Evolutionary conservation across 306 rosid genomes (phyloP), one percentile per base, ranked within the genome.

Genomic region (Cicer pinnatifidum): DNA sequence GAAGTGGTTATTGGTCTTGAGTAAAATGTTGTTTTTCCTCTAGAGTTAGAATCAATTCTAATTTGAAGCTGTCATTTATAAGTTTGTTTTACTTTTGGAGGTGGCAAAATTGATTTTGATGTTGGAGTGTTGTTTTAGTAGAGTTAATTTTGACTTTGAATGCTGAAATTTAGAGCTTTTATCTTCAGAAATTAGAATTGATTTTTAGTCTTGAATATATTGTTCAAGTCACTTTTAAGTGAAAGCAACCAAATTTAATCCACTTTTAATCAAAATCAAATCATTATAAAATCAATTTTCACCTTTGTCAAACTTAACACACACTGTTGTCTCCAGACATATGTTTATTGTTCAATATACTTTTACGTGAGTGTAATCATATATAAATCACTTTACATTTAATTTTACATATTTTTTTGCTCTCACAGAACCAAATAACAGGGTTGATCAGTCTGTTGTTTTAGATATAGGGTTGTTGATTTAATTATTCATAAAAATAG

Each of bases 361-460:
- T 17, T 28, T 53, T 17, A 8, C 3, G 60, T 8, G 35, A 53
- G 19, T 19, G 60, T 53, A 53, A 8, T 12, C 10, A 53, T 3
- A 6, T 2, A 9, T 56, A 20, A 19, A 20, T 9, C n/a, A 20
- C 6, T 56, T 56, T 9, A 20, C 7, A 1, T 9, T 19, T 6
- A 54, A 51, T 7, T 15, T 51, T 51, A 17, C 60, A 54, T 56
- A 2, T 5, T 20, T 56, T 56, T 11, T 56, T 5, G 11, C 60
- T 19, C 8, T 33, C 11, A 17, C 10, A 17, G 28, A 16, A 53
- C 60, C 28, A 17, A 15, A 12, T 6, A 45, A 64, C 16, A 19
- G 67, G 73, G 43, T 6, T 57, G 43, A 48, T 67, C 61, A 66
- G 52, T 20, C 37, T 41, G 57, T 50, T 62, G 71, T 41, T 67